Percentiles rank a stretch among this genome's conserved stretches.
phyloP scores from a whole-genome alignment of 2,329 filamentous ascomycete species.

The Ophiosphaerella herpotricha region DNA sequence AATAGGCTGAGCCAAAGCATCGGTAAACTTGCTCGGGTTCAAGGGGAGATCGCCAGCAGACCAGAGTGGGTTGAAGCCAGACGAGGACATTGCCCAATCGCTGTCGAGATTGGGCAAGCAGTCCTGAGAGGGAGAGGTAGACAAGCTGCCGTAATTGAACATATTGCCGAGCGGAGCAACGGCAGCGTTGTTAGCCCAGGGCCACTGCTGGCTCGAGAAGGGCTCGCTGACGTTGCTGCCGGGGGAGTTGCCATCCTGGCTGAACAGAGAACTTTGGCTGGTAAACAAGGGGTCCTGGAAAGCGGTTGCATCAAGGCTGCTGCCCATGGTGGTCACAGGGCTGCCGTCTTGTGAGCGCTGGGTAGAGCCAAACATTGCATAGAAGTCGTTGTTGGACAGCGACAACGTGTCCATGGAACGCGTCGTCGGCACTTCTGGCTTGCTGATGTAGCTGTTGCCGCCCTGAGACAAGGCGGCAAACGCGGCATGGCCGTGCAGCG shows the following conservation, averaged over 20 bases:
- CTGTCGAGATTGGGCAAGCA: conserved; percentile 41
- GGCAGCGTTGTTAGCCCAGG: conserved; percentile 33
- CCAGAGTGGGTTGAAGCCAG: conserved; percentile 44
- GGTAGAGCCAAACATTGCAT: conserved; percentile 41
- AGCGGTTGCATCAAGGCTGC: conserved; percentile 34
- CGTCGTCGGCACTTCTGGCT: conserved; percentile 26
- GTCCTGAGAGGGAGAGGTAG: conserved; percentile 47
- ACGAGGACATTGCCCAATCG: conserved; percentile 43
- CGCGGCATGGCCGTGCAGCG: conserved; percentile 39
- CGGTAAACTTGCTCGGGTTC: conserved; percentile 43
- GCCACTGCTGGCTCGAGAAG: conserved; percentile 39
- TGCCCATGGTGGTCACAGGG: conserved; percentile 32
- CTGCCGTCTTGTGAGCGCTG: conserved; percentile 33
- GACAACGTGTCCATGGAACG: conserved; percentile 44
- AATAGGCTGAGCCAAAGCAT: conserved; percentile 42
- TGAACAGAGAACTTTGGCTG: conserved; percentile 26
- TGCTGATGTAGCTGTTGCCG: conserved; percentile 28
- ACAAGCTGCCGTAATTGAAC: conserved; percentile 42
- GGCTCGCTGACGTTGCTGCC: conserved; percentile 41
- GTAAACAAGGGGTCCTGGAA: conserved; percentile 37
- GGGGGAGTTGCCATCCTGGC: conserved; percentile 40
- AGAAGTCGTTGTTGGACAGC: conserved; percentile 44
- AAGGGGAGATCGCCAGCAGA: conserved; percentile 48
- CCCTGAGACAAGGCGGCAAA: conserved; percentile 33
- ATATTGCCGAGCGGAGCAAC: conserved; percentile 33